A percentile compares a stretch with the other conserved stretches of the same genome.
Evolutionary conservation across 768 basidiomycete species (phyloP).

Genomic region (Sistotremastrum suecicum): DNA sequence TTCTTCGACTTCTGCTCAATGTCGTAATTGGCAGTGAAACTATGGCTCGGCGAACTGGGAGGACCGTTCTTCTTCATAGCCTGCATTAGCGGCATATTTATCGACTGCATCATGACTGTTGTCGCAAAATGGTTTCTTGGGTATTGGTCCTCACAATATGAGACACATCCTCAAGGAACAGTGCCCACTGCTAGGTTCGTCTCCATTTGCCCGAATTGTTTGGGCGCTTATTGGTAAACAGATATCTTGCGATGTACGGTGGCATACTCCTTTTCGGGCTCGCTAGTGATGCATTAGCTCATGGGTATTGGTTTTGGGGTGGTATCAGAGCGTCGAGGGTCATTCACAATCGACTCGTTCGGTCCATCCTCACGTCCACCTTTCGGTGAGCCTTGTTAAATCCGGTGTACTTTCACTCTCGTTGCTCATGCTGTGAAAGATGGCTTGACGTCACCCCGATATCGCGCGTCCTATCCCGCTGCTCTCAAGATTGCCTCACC

Average conservation of each 20-base stretch:
- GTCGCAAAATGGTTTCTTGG: neutral
- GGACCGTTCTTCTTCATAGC: too few species aligned
- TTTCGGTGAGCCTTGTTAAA: constrained; percentile 7
- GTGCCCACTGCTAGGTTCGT: neutral
- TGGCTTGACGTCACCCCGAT: constrained; percentile 18
- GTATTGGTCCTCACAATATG: too few species aligned
- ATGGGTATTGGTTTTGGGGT: constrained; percentile 2
- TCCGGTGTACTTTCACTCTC: neutral
- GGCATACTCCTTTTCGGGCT: neutral
- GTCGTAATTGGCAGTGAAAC: too few species aligned
- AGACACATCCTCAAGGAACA: neutral
- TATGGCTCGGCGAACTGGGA: too few species aligned
- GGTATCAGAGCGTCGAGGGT: constrained; percentile 2
- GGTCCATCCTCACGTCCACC: constrained; percentile 2
- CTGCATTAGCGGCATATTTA: neutral
- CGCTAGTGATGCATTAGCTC: constrained; percentile 1
- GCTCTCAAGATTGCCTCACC: constrained; percentile 12
- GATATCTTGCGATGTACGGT: too few species aligned
- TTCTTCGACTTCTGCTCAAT: too few species aligned
- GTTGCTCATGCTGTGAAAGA: constrained; percentile 4
- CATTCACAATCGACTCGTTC: constrained; percentile 4
- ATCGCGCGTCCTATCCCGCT: constrained; percentile 18
- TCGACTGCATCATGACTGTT: neutral
- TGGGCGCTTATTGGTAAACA: too few species aligned
- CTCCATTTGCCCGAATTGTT: neutral